Evolutionary conservation across 139 green algal species (phyloP), one percentile per base, ranked within the genome.

Genomic region (Chlamydomonas incerta): DNA sequence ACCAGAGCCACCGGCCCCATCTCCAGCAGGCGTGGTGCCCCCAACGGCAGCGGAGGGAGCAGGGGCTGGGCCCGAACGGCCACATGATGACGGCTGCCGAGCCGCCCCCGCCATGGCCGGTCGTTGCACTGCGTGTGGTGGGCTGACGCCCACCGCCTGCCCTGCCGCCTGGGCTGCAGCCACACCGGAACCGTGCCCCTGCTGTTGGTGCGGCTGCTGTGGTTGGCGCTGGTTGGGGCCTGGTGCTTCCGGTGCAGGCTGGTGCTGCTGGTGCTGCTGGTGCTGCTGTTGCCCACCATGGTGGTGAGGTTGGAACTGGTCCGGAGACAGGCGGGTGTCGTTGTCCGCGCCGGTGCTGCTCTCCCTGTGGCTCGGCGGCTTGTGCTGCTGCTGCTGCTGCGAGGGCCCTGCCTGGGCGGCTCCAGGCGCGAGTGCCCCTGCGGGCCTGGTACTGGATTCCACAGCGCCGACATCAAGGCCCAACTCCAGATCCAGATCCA

Each of bases 401-500:
- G 13, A 31, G 31, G 21, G 52, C 6, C 3, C 2, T 33, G 35
- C 1, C 73, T 62, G 63, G 0, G 65, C 65, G 14, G n/a, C n/a
- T 71, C 5, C 28, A 21, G 65, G 65, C 10, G 4, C n/a, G n/a
- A 4, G 65, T 3, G n/a, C n/a, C 24, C 20, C 26, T 57, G 74
- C 24, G 9, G 31, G 34, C 52, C 33, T 13, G 29, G 50, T 3
- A 33, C 35, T 52, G 18, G 10, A 13, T 29, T 20, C 18, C n/a
- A 52, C 31, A n/a, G 62, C n/a, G 33, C 67, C 2, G 33, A 34
- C 67, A 17, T n/a, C 18, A 60, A 31, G 33, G 13, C 29, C 76
- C 35, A 31, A 23, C 9, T 33, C 24, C 77, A 66, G 37, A 28
- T 67, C 63, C 77, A 84, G 41, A 74, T 84, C 77, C 15, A 67